A percentile compares a stretch with the other conserved stretches of the same genome.
Evolutionary conservation across 192 early-diverging fungal species (phyloP).

Genomic region (Coemansia sp.): DNA sequence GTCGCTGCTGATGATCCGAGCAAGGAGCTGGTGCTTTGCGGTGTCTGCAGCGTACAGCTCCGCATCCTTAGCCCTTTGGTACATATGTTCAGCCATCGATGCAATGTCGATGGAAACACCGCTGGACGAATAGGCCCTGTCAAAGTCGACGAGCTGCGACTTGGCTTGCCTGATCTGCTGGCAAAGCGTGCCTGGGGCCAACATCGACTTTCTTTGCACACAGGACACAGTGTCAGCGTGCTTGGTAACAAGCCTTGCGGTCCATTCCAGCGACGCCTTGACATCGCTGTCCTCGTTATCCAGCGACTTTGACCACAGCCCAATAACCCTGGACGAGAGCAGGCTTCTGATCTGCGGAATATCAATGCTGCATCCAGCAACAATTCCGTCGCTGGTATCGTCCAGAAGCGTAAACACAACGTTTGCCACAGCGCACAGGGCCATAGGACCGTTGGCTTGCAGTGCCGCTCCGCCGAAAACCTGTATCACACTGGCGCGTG

Average conservation of each 20-base stretch:
- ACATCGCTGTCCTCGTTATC: not conserved
- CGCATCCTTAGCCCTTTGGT: not conserved
- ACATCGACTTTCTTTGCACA: not conserved
- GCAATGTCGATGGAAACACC: slow-evolving; percentile 1
- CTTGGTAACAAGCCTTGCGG: slow-evolving; percentile 11
- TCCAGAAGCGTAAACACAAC: slow-evolving; percentile 26
- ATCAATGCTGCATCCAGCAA: not conserved
- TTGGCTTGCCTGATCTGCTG: slow-evolving; percentile 1
- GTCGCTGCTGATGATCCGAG: slow-evolving; percentile 21
- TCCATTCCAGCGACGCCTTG: slow-evolving; percentile 12
- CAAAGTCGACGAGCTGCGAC: slow-evolving; percentile 8
- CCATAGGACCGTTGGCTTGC: not conserved
- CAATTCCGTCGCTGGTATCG: not conserved
- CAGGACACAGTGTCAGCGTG: not conserved
- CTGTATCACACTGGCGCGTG: slow-evolving; percentile 11
- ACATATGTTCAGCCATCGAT: slow-evolving; percentile 14
- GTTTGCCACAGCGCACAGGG: slow-evolving; percentile 9
- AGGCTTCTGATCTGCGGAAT: not conserved
- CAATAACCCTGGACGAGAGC: slow-evolving; percentile 17
- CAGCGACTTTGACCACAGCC: slow-evolving; percentile 24
- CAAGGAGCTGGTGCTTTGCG: slow-evolving; percentile 17
- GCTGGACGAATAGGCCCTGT: slow-evolving; percentile 4
- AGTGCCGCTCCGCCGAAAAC: not conserved
- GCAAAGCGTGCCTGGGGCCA: not conserved
- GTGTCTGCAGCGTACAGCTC: not conserved